phyloP scores from a whole-genome alignment of 2,329 filamentous ascomycete genomes.

The Phyllosticta capitalensis region DNA sequence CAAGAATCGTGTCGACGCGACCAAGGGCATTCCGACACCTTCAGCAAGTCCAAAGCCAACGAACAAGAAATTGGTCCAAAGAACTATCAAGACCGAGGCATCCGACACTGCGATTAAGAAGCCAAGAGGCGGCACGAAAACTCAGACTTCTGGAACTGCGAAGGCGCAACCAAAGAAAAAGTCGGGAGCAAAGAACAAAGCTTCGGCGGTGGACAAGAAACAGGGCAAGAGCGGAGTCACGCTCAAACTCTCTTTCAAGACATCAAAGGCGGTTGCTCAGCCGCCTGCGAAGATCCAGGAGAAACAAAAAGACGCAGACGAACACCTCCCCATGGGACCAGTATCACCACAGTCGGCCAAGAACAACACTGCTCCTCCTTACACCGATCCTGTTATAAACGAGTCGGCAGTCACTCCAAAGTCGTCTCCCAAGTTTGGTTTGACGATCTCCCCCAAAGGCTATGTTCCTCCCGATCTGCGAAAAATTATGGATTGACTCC shows the following conservation, averaged over 20 bases:
- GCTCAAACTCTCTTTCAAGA: constrained; percentile 12
- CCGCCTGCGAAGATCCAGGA: neutral
- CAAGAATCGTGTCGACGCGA: constrained; percentile 13
- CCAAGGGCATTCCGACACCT: constrained; percentile 26
- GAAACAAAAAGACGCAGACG: constrained; percentile 4
- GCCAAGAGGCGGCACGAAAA: constrained; percentile 19
- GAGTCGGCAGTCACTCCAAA: neutral
- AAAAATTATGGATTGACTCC: neutral
- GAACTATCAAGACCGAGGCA: neutral
- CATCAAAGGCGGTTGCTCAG: constrained; percentile 14
- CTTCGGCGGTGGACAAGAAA: constrained; percentile 16
- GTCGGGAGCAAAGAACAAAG: constrained; percentile 22
- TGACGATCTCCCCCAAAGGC: constrained; percentile 2
- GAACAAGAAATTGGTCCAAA: constrained; percentile 12
- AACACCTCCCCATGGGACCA: constrained; percentile 13
- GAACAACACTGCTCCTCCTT: constrained; percentile 21
- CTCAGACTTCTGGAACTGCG: constrained; percentile 13
- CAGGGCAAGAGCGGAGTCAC: constrained; percentile 15
- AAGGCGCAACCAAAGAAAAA: constrained; percentile 15
- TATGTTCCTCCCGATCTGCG: constrained; percentile 1
- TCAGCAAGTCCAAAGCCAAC: constrained; percentile 25
- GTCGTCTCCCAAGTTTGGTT: neutral
- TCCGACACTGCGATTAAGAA: constrained; percentile 22
- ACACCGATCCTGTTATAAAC: constrained; percentile 3
- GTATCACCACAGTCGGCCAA: constrained; percentile 22